These are phyloP conservation scores for Tricholoma saponaceum DNA, from an alignment of 768 basidiomycete genomes.

Conservation along the genomic window DNA sequence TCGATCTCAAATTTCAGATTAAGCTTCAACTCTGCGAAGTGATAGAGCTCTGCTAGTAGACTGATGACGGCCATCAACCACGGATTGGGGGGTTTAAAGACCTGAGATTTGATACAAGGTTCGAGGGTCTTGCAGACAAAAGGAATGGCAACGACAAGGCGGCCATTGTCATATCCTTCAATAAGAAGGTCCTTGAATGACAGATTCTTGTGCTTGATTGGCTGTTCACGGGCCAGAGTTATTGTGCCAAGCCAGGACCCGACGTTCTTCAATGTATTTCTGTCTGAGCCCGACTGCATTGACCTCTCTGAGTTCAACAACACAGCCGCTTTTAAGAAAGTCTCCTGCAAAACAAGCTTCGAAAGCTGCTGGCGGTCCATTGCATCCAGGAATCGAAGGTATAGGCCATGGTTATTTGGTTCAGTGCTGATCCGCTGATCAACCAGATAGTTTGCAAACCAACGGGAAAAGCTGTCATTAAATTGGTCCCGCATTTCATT, in stretches of 20 bases:
- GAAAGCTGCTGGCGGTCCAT: slow-evolving; percentile 64
- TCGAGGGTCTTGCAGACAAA: slow-evolving; percentile 98
- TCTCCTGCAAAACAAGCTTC: slow-evolving; percentile 89
- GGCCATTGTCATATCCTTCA: slow-evolving; percentile 90
- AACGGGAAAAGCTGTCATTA: slow-evolving; percentile 78
- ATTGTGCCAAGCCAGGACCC: slow-evolving; percentile 93
- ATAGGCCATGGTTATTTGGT: slow-evolving; percentile 94
- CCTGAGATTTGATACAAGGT: slow-evolving; percentile 81
- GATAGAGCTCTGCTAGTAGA: slow-evolving; percentile 92
- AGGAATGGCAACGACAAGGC: slow-evolving; percentile 90
- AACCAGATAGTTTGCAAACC: slow-evolving; percentile 98
- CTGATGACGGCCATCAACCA: slow-evolving; percentile 97
- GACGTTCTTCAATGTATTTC: slow-evolving; percentile 87
- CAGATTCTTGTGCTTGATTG: slow-evolving; percentile 89
- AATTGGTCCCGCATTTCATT: slow-evolving; percentile 84
- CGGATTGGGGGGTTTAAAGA: slow-evolving; percentile 96
- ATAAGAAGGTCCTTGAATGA: slow-evolving; percentile 97
- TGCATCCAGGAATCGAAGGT: slow-evolving; percentile 89
- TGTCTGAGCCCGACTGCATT: slow-evolving; percentile 79
- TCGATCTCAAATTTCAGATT: slow-evolving; percentile 99
- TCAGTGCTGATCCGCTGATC: slow-evolving; percentile 94
- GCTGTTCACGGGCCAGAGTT: slow-evolving; percentile 88
- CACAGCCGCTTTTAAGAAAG: slow-evolving; percentile 78
- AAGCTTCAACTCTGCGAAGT: slow-evolving; percentile 92
- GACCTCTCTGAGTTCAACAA: slow-evolving; percentile 92